phyloP scores from a whole-genome alignment of 179 eudicot genomes.

The Vitellaria paradoxa region DNA sequence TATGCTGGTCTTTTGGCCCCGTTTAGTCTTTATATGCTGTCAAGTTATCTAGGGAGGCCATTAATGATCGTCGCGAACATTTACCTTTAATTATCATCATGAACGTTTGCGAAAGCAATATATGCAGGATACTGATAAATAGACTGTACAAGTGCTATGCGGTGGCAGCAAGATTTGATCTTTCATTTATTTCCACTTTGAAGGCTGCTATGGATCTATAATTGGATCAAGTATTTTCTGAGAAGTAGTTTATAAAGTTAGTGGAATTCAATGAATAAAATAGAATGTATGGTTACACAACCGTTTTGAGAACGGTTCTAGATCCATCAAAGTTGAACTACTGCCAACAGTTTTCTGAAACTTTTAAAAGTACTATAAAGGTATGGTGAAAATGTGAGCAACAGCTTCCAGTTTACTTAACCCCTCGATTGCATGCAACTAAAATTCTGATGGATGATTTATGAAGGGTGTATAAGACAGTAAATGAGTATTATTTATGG shows the following conservation, averaged over 20 bases:
- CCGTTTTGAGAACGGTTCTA: neutral
- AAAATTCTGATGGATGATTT: too few relatives aligned
- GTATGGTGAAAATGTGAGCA: conserved; percentile 6
- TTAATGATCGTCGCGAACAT: neutral
- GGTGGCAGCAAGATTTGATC: too few relatives aligned
- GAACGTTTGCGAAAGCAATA: neutral
- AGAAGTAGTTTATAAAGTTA: neutral
- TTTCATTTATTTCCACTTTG: neutral
- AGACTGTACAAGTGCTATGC: too few relatives aligned
- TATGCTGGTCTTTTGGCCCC: neutral
- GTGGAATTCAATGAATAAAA: neutral
- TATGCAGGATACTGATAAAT: neutral
- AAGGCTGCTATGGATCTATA: neutral
- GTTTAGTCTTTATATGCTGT: neutral
- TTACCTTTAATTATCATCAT: neutral
- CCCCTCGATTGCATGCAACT: too few relatives aligned
- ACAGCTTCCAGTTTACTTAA: neutral
- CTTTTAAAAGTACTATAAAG: neutral
- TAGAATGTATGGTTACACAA: neutral
- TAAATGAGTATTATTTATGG: too few relatives aligned
- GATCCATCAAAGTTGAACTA: neutral
- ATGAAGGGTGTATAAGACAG: too few relatives aligned
- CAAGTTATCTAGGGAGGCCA: neutral
- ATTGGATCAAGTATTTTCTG: neutral
- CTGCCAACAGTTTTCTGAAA: neutral